Evolutionary conservation across 208 protist species (phyloP).

Genomic region (Leishmania arabica): DNA sequence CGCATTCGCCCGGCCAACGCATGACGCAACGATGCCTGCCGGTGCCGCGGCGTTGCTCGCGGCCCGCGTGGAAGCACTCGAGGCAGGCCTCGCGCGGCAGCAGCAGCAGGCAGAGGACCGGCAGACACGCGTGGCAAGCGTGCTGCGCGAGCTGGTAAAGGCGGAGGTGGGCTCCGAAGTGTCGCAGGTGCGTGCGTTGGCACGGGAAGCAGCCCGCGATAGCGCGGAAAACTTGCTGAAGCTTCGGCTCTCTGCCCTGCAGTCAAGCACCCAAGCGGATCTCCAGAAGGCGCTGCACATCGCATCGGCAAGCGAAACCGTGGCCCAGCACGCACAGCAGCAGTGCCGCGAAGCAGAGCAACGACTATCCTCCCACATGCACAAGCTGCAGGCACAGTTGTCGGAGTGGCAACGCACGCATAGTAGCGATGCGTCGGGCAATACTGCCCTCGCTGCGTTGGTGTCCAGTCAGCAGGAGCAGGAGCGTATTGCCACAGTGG

Average conservation of each 20-base stretch:
- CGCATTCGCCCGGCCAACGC: not conserved
- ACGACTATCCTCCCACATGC: constrained; percentile 19
- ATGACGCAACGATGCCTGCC: not conserved
- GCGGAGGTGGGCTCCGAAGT: constrained; percentile 60
- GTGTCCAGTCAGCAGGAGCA: constrained; percentile 1
- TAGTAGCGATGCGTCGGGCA: constrained; percentile 23
- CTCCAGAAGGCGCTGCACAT: constrained; percentile 55
- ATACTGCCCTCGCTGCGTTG: not conserved
- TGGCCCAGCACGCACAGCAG: constrained; percentile 31
- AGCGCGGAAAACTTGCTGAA: constrained; percentile 65
- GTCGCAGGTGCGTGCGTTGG: constrained; percentile 69
- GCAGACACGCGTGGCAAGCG: constrained; percentile 33
- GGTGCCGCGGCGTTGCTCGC: constrained; percentile 7
- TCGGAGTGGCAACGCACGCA: constrained; percentile 18
- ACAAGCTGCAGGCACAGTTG: constrained; percentile 29
- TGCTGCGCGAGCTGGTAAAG: constrained; percentile 60
- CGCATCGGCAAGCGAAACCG: constrained; percentile 44
- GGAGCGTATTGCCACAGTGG: constrained; percentile 13
- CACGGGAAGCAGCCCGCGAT: constrained; percentile 71
- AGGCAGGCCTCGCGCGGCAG: constrained; percentile 45
- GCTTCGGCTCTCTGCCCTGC: constrained; percentile 48
- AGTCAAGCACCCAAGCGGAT: constrained; percentile 53
- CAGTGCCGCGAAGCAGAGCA: constrained; percentile 26
- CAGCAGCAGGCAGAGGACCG: constrained; percentile 54
- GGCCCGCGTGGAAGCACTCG: constrained; percentile 59